Evolutionary conservation across 805 yeast genomes (phyloP).

Genomic region (Spathaspora sp.): DNA sequence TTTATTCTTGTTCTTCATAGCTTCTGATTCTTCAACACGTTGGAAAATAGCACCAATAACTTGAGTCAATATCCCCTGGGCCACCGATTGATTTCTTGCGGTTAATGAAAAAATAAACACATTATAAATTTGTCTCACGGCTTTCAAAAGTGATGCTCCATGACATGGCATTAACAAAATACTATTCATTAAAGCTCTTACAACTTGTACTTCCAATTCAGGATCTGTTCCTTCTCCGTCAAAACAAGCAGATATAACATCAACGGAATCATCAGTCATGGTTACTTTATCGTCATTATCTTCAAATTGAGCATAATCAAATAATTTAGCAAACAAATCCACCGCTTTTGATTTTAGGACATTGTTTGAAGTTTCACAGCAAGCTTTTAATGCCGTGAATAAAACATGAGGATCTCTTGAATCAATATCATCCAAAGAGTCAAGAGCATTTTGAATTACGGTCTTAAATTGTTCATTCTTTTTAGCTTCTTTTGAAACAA

Average conservation of each 20-base stretch:
- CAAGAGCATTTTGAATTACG: constrained; percentile 39
- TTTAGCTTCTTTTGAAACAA: constrained; percentile 58
- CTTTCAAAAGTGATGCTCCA: constrained; percentile 83
- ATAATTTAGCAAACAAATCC: constrained; percentile 82
- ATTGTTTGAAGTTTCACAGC: constrained; percentile 65
- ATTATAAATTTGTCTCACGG: constrained; percentile 90
- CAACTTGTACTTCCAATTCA: constrained; percentile 84
- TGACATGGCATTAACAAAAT: constrained; percentile 83
- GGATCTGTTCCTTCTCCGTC: constrained; percentile 92
- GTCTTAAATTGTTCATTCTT: constrained; percentile 41
- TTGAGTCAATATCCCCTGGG: constrained; percentile 93
- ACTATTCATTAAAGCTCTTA: constrained; percentile 87
- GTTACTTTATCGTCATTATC: constrained; percentile 52
- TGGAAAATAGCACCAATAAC: constrained; percentile 84
- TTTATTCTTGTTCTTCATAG: constrained; percentile 31
- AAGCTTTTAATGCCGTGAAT: constrained; percentile 72
- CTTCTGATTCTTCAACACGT: constrained; percentile 43
- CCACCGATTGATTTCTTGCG: constrained; percentile 84
- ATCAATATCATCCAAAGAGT: constrained; percentile 34
- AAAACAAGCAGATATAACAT: constrained; percentile 79
- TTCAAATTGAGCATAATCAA: constrained; percentile 79
- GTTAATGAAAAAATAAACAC: constrained; percentile 82
- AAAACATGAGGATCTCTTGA: constrained; percentile 49
- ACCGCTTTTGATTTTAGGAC: constrained; percentile 71
- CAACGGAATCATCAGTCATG: constrained; percentile 77